Base-by-base conservation (phyloP, 2,329 filamentous ascomycete genomes). In the Tolypocladium cylindrosporum region DNA sequence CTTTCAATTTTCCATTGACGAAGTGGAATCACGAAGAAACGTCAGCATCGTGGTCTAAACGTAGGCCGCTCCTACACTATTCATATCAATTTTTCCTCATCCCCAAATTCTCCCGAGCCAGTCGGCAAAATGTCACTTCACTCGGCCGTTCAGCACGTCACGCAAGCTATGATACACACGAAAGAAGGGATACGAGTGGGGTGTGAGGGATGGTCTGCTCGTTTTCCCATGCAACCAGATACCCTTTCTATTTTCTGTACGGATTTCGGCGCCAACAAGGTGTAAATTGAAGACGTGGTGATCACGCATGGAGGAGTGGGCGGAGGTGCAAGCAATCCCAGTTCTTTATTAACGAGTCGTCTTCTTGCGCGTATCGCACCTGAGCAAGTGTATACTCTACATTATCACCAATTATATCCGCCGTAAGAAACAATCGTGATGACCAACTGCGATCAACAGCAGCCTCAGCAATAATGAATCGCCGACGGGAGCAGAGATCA, bases 1-100 rank as follows among this genome's bases (percentile, higher is more conserved):
- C 3, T 96, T 95, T 70, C 89, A 90, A 4, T 93, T 93, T 67
- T 83, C 87, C 54, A 74, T 91, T 19, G 90, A 96, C 57, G 91
- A 96, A 65, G 87, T 84, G 1, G 84, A 88, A 53, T 75, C 79
- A 57, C 79, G 87, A 62, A 88, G 89, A 66, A 83, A 80, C 58
- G 77, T 86, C 54, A 84, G 80, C 60, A 87, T 89, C 59, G 73
- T 74, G 21, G 77, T 87, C 21, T 85, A 68, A 48, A 45, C 11
- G 27, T n/a, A 34, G 65, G 58, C 67, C 66, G 6, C 48, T 19
- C 19, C 6, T 36, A 21, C 36, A 19, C 19, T 51, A 51, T 21
- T 21, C 19, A 10, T 24, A 19, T 34, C 6, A 6, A 34, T 11
- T 8, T 51, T 36, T 51, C 8, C 31, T 21, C 31, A 21, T 51